A percentile compares a stretch with the other conserved stretches of the same genome.
Evolutionary conservation across 805 yeast genomes (phyloP).

Genomic region (Ogataea methylovora): DNA sequence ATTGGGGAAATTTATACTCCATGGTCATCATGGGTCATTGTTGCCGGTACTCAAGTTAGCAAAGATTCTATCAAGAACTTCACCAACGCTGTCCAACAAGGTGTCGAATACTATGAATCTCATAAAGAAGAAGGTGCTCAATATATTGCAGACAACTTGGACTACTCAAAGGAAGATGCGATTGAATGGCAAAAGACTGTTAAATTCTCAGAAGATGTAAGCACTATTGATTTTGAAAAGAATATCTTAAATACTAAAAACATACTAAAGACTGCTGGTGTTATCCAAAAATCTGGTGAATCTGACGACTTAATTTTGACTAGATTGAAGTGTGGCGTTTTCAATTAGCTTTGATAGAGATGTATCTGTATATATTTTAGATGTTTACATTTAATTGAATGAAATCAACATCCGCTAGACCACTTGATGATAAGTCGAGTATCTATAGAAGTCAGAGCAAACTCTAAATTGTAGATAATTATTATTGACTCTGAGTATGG

Average conservation of each 20-base stretch:
- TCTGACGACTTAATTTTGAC: conserved; percentile 5
- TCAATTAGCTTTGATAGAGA: too few relatives aligned
- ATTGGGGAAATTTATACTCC: conserved; percentile 91
- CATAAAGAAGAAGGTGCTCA: conserved; percentile 59
- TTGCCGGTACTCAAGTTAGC: conserved; percentile 35
- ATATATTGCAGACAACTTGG: conserved; percentile 60
- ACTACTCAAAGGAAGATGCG: conserved; percentile 74
- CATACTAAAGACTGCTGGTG: conserved; percentile 60
- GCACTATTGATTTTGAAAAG: conserved; percentile 38
- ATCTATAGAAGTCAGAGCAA: too few relatives aligned
- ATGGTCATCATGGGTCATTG: conserved; percentile 93
- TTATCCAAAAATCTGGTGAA: conserved; percentile 21
- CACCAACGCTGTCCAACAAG: conserved; percentile 50
- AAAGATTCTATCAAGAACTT: conserved; percentile 31
- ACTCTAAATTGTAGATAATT: too few relatives aligned
- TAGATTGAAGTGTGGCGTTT: conserved; percentile 1
- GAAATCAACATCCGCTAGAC: too few relatives aligned
- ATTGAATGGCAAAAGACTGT: conserved; percentile 78
- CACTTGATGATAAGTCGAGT: too few relatives aligned
- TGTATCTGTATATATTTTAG: too few relatives aligned
- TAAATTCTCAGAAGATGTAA: conserved; percentile 42
- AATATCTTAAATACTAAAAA: conserved; percentile 49
- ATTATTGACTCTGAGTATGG: conserved; percentile 1
- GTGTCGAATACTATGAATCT: conserved; percentile 55
- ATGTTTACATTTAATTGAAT: neutral